Base-by-base conservation (phyloP, 1,139 yeast species). In the Geotrichum klebahnii region DNA sequence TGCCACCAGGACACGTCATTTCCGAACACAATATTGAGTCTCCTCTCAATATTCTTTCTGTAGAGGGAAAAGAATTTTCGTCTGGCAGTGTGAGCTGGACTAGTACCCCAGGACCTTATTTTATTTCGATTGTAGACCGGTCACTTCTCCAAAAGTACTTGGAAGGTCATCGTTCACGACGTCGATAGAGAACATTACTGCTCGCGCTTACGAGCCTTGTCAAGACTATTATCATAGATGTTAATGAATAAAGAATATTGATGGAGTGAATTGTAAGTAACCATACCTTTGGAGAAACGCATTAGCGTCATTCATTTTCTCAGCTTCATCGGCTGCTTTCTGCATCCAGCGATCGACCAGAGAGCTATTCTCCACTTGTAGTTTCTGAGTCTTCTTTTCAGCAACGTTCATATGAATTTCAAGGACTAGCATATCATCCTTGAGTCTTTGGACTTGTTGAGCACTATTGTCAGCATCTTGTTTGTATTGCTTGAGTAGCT, bases 51-150 rank as follows among this genome's bases (percentile, higher is more conserved):
- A 74, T 81, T 59, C 72, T 88, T 52, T 70, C 73, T 37, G 90
- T 87, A 2, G 80, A 80, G 55, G 79, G 78, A 58, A 79, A 73
- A 56, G 81, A 78, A 52, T 82, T 87, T 70, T 80, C 81, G 41
- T 79, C 80, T 47, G 80, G 80, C 57, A 76, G 89, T 28, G 96
- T 89, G 14, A 84, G 95, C 53, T 89, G 97, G 97, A 88, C 96
- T 0, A 85, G 85, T 32, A 82, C 81, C 50, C 88, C 89, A 44
- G 94, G 92, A 1, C 82, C 81, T 8, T 88, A 85, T 66, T 88
- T 78, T 64, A 79, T 88, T 9, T 80, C 94, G 6, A 85, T 90
- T 2, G 87, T 86, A 2, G 76, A 80, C 50, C 56, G 72, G 19
- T 55, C 62, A 6, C 52, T 61, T 33, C 50, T 62, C 32, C 48